These are phyloP conservation scores for Actinomortierella wolfii DNA, from an alignment of 371 early-diverging fungal species.

Conservation along the genomic window DNA sequence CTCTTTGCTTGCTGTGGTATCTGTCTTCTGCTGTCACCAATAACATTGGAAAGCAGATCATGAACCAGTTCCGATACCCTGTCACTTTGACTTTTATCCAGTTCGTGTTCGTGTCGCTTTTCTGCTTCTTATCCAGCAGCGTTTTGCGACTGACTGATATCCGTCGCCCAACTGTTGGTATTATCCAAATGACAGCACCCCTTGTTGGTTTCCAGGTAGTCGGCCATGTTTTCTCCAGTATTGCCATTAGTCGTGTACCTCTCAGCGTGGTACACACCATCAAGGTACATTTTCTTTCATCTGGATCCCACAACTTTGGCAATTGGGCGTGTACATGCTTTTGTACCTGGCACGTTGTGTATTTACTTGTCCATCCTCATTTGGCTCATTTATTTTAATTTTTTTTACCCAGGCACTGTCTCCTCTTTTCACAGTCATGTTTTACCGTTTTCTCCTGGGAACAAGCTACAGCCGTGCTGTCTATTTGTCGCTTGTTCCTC, in stretches of 20 bases:
- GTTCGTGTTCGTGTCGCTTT: conserved; percentile 74
- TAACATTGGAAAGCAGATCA: conserved; percentile 79
- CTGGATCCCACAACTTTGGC: background rate
- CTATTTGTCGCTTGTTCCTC: conserved; percentile 76
- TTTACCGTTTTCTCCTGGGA: conserved; percentile 71
- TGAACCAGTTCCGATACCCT: conserved; percentile 74
- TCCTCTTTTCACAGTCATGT: conserved; percentile 85
- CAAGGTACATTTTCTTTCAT: conserved; percentile 62
- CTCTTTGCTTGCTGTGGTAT: conserved; percentile 78
- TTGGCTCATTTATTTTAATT: background rate
- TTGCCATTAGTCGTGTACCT: conserved; percentile 78
- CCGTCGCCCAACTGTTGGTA: conserved; percentile 54
- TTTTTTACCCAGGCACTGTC: conserved; percentile 68
- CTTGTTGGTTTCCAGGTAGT: conserved; percentile 78
- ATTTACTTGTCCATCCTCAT: background rate
- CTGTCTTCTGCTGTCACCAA: conserved; percentile 78
- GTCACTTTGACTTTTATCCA: conserved; percentile 82
- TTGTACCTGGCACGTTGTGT: background rate
- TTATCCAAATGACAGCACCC: conserved; percentile 69
- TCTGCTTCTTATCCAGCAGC: conserved; percentile 54
- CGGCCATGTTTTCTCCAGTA: conserved; percentile 82
- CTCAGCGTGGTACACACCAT: conserved; percentile 90
- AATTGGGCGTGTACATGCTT: too few relatives aligned
- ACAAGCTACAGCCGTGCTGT: conserved; percentile 70
- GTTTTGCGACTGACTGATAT: conserved; percentile 53